Evolutionary conservation across 441 rosid genomes (phyloP).

Genomic region (Gossypium trilobum): DNA sequence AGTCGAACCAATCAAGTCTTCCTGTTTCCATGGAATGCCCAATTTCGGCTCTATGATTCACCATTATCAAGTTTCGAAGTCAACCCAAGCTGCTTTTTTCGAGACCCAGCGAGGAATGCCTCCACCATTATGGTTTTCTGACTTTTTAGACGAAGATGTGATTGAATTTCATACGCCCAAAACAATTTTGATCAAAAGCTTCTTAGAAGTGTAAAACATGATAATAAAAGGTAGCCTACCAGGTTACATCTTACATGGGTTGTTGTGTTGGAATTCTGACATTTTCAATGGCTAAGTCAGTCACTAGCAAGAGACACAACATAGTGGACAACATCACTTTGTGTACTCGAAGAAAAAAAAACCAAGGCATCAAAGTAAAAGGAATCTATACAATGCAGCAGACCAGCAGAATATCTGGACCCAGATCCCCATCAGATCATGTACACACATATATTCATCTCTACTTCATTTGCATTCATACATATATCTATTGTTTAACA

Average conservation of each 20-base stretch:
- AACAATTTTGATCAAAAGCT: background rate
- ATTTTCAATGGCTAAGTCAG: background rate
- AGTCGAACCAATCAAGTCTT: background rate
- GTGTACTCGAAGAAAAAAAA: background rate
- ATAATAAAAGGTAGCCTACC: constrained; percentile 11
- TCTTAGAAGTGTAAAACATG: constrained; percentile 3
- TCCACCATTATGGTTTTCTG: constrained; percentile 1
- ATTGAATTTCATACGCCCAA: background rate
- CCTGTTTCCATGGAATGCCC: background rate
- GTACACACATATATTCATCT: background rate
- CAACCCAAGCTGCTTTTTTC: constrained; percentile 2
- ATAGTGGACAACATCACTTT: constrained; percentile 13
- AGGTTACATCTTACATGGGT: background rate
- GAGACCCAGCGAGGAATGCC: background rate
- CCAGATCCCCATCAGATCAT: constrained; percentile 7
- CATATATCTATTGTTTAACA: background rate
- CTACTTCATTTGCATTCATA: background rate
- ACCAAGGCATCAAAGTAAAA: background rate
- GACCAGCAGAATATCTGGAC: constrained; percentile 6
- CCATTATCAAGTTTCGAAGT: background rate
- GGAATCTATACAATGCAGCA: background rate
- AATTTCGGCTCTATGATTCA: background rate
- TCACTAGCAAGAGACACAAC: constrained; percentile 2
- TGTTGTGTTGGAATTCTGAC: constrained; percentile 8
- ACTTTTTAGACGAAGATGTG: background rate